phyloP scores from a whole-genome alignment of 495 filamentous ascomycete species.

The Penicillium argentinense region DNA sequence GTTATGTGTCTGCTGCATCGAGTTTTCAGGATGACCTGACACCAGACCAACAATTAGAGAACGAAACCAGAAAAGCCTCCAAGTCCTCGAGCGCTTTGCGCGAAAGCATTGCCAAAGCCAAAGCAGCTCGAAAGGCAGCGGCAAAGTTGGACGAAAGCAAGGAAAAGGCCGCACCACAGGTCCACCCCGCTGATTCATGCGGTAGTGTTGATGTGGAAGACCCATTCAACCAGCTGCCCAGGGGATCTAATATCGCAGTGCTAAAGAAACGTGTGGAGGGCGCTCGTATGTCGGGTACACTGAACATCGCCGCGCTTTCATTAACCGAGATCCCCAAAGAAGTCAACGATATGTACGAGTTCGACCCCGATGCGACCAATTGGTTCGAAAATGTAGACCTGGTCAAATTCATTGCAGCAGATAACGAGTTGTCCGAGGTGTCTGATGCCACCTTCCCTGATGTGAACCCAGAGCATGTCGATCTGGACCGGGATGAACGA shows the following conservation, averaged over 20 bases:
- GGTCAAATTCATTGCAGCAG: conserved; percentile 82
- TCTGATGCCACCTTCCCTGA: conserved; percentile 77
- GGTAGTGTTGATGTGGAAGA: conserved; percentile 54
- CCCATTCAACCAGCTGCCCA: conserved; percentile 66
- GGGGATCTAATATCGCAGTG: conserved; percentile 60
- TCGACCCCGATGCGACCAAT: conserved; percentile 59
- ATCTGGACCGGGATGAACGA: conserved; percentile 59
- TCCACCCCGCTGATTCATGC: conserved; percentile 31
- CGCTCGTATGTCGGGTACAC: conserved; percentile 74
- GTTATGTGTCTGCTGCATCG: conserved; percentile 35
- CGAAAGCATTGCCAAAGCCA: conserved; percentile 91
- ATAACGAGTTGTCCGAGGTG: conserved; percentile 82
- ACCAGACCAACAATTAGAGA: conserved; percentile 30
- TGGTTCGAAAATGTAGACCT: conserved; percentile 97
- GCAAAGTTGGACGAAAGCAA: conserved; percentile 34
- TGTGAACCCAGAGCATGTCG: conserved; percentile 53
- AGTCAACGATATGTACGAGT: conserved; percentile 86
- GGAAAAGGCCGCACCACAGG: conserved; percentile 9
- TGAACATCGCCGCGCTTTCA: conserved; percentile 88
- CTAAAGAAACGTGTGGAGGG: conserved; percentile 72
- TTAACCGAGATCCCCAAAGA: conserved; percentile 78
- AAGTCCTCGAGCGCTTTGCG: conserved; percentile 81
- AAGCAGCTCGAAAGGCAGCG: conserved; percentile 72
- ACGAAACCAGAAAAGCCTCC: conserved; percentile 42
- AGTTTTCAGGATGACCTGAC: conserved; percentile 30